A percentile compares a stretch with the other conserved stretches of the same genome.
Evolutionary conservation across 306 rosid genomes (phyloP).

Genomic region (Medicago lupulina): DNA sequence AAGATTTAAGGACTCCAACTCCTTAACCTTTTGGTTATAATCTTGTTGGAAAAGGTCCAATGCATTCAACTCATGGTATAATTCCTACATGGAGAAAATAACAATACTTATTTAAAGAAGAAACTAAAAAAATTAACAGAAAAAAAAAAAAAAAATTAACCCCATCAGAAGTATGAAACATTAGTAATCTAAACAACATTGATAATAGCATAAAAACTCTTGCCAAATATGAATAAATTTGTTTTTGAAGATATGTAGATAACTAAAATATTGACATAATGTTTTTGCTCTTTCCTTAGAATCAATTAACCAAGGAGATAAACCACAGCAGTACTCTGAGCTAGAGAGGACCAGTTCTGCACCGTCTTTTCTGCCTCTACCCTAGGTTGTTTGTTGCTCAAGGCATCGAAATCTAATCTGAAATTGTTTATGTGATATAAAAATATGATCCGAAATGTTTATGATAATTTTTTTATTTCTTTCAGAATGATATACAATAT

Average conservation of each 20-base stretch:
- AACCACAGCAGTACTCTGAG: constrained; percentile 60
- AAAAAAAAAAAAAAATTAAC: constrained; percentile 9
- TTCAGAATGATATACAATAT: neutral
- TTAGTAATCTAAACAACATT: constrained; percentile 7
- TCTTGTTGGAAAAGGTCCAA: constrained; percentile 87
- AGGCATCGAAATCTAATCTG: constrained; percentile 69
- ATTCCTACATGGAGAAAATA: constrained; percentile 57
- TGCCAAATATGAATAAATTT: too few species aligned
- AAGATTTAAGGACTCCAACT: constrained; percentile 72
- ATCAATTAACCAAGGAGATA: too few species aligned
- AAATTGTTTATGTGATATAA: constrained; percentile 32
- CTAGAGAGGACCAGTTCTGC: constrained; percentile 67
- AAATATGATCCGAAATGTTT: constrained; percentile 55
- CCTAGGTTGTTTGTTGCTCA: constrained; percentile 52
- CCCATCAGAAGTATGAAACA: constrained; percentile 1
- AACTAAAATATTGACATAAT: too few species aligned
- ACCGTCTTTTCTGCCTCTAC: constrained; percentile 66
- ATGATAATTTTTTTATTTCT: constrained; percentile 26
- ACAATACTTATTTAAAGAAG: constrained; percentile 34
- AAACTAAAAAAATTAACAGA: neutral
- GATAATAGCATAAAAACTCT: constrained; percentile 5
- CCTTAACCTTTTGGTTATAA: constrained; percentile 69
- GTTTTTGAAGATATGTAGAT: too few species aligned
- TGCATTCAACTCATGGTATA: constrained; percentile 76
- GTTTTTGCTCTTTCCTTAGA: too few species aligned